Evolutionary conservation across 495 filamentous ascomycete species (phyloP).

Genomic region (Trichodelitschia bisporula): DNA sequence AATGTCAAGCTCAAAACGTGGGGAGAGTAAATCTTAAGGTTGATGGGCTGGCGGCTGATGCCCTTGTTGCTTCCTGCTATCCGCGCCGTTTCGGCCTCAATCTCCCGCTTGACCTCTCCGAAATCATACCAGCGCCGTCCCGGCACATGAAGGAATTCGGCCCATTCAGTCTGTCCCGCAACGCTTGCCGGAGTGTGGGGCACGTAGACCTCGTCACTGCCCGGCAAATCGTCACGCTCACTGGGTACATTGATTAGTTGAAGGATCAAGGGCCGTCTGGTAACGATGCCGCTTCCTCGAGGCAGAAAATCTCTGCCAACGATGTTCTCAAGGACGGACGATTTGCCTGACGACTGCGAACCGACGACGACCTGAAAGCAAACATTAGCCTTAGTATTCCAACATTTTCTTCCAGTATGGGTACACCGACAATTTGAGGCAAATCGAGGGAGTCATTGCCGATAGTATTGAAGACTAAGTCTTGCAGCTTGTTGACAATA

Average conservation of each 20-base stretch:
- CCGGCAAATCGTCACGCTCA: conserved; percentile 44
- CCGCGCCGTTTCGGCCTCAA: conserved; percentile 84
- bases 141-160: conserved; percentile 87
- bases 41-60: conserved; percentile 92
- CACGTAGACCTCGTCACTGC: conserved; percentile 34
- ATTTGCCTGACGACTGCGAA: conserved; percentile 96
- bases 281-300: conserved; percentile 90
- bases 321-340: conserved; percentile 97
- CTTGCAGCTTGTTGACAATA: conserved; percentile 90
- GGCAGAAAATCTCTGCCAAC: conserved; percentile 94
- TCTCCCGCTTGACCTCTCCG: conserved; percentile 76
- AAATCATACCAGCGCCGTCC: conserved; percentile 85
- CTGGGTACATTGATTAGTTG: conserved; percentile 94
- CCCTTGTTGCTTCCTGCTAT: conserved; percentile 97
- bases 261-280: conserved; percentile 75
- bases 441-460: conserved; percentile 95
- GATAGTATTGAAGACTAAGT: conserved; percentile 98
- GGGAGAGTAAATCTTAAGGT: conserved; percentile 95
- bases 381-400: too few relatives aligned
- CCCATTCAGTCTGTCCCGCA: conserved; percentile 64
- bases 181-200: conserved; percentile 47
- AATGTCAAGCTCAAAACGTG: conserved; percentile 91
- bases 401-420: too few relatives aligned
- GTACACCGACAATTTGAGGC: conserved; percentile 72
- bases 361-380: conserved; percentile 99